A percentile compares a stretch with the other conserved stretches of the same genome.
phyloP scores from a whole-genome alignment of 2,329 filamentous ascomycete genomes.

The Cryphonectria nitschkei region DNA sequence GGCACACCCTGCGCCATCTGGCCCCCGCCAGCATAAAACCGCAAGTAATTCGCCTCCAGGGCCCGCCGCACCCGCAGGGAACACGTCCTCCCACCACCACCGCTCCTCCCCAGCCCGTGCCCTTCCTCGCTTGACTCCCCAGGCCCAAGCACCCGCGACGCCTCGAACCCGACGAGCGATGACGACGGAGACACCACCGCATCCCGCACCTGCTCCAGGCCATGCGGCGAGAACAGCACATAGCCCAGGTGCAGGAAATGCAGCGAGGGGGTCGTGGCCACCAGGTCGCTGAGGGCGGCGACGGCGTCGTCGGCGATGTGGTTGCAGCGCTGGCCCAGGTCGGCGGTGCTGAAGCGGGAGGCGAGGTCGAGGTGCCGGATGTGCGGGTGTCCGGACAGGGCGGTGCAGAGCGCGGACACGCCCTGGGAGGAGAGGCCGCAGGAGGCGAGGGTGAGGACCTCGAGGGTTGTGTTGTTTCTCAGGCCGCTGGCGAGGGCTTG shows the following conservation, averaged over 20 bases:
- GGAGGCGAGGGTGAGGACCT: conserved; percentile 14
- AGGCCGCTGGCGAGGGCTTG: conserved; percentile 37
- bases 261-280: not conserved
- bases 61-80: conserved; percentile 8
- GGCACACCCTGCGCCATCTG: conserved; percentile 5
- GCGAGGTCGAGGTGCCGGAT: conserved; percentile 14
- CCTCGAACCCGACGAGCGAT: conserved; percentile 10
- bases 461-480: conserved; percentile 8
- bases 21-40: conserved; percentile 6
- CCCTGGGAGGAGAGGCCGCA: conserved; percentile 13
- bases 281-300: not conserved
- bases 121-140: not conserved
- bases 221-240: not conserved
- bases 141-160: not conserved
- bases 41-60: conserved; percentile 5
- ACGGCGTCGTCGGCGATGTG: conserved; percentile 8
- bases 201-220: conserved; percentile 5
- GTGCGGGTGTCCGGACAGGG: not conserved
- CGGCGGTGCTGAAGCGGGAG: conserved; percentile 13
- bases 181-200: not conserved
- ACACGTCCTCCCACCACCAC: not conserved
- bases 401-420: conserved; percentile 1
- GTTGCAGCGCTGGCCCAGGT: conserved; percentile 19
- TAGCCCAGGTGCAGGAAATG: conserved; percentile 9
- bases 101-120: not conserved